Conservation (phyloP, 2,329 filamentous ascomycete species). For the Ophiostoma ulmi region DNA sequence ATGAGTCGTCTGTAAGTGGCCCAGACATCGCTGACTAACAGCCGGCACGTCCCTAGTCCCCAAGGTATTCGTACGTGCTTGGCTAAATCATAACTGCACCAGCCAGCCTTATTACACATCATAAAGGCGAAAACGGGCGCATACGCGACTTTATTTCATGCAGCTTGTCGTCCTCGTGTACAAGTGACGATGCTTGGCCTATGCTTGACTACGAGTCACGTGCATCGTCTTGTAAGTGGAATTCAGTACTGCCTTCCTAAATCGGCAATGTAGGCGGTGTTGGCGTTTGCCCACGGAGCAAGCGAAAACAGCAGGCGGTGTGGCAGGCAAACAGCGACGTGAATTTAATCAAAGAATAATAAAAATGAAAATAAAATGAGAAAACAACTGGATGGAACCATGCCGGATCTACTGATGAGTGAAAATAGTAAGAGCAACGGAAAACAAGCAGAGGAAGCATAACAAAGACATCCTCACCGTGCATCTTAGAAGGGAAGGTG, state of each 20-base stretch:
- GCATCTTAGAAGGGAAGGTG: slow-evolving; percentile 16
- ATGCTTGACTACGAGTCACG: slow-evolving; percentile 13
- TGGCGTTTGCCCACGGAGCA: not conserved
- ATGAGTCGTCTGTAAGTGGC: not conserved
- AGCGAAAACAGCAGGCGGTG: slow-evolving; percentile 12
- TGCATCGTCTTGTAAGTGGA: slow-evolving; percentile 13
- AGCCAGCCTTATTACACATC: slow-evolving; percentile 2
- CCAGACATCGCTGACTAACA: not conserved
- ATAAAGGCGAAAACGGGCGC: not conserved
- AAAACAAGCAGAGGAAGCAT: not conserved
- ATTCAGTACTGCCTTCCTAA: slow-evolving; percentile 19
- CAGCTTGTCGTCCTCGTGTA: not conserved
- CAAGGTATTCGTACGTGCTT: not conserved
- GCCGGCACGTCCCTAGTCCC: not conserved
- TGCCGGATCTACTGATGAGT: not conserved
- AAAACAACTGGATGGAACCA: not conserved
- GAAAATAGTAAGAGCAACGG: not conserved
- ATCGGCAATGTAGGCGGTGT: slow-evolving; percentile 15
- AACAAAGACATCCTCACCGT: not conserved
- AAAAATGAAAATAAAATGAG: not conserved
- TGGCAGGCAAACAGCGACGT: not conserved
- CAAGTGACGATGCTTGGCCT: not conserved
- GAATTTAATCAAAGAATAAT: not conserved
- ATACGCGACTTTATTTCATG: not conserved
- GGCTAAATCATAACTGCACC: not conserved